Evolutionary conservation across 176 grass and related monocot genomes (phyloP), one percentile per base, ranked within the genome.

Genomic region (Pharus latifolius): DNA sequence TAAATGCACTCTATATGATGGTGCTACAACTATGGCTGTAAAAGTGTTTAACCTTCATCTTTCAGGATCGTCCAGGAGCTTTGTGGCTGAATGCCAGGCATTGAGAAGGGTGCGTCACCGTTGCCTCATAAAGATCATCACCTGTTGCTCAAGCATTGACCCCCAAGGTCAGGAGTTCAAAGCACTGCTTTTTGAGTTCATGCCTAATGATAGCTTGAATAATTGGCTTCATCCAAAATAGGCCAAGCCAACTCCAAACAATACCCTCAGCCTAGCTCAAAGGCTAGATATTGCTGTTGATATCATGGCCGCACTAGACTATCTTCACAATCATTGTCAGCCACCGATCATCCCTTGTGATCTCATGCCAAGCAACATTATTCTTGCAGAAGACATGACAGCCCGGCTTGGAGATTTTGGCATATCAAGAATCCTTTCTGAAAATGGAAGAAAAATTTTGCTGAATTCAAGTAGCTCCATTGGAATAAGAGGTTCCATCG

Each of bases 321-420:
- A 81, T 24, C 78, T 81, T 67, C 69, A 81, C 30, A 74, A 74
- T 3, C 40, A 78, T 1, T 62, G 80, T 14, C 5, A 73, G 10
- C 64, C 76, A 0, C 71, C 71, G 14, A 24, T 91, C 0, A 22
- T 87, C 10, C 83, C 87, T 30, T 91, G 88, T 17, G 88, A 91
- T 60, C 71, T 91, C 19, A 91, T 86, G 29, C 87, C 83, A 15
- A 71, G 87, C 31, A 91, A 91, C 6, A 72, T 86, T 27, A 78
- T 91, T 61, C 83, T 91, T 17, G 69, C 71, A 37, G 74, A 90
- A 44, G 73, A 83, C 11, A 79, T 91, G 78, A 79, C 22, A 52
- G 86, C 77, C 14, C 57, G 73, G 15, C 61, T 91, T 8, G 68
- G 63, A 25, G 88, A 91, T 29, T 91, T 91, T 0, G 79, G 79